Percentiles rank a stretch among this genome's conserved stretches.
Conservation (phyloP, 805 yeast species). For the Nakazawaea ernobii region DNA sequence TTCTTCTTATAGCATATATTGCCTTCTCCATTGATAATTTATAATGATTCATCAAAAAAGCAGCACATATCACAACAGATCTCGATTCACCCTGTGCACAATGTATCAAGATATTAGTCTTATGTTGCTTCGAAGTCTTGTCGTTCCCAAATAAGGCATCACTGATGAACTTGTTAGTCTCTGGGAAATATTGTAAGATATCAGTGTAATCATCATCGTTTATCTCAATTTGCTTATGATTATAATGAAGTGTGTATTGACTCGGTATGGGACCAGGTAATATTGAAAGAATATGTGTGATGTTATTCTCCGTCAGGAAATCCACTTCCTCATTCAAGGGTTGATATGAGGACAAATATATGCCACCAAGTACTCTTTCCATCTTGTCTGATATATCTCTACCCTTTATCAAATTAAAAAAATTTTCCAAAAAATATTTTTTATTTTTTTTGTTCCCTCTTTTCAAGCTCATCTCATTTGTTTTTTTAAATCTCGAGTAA, state of each 20-base stretch:
- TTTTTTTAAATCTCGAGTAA: background rate
- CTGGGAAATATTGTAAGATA: conserved; percentile 56
- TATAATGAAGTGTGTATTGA: conserved; percentile 40
- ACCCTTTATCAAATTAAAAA: too few species aligned
- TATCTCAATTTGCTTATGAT: conserved; percentile 55
- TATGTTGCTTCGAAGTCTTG: conserved; percentile 23
- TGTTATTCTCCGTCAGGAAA: conserved; percentile 42
- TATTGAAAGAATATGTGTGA: conserved; percentile 70
- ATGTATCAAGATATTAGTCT: conserved; percentile 42
- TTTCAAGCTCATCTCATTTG: background rate
- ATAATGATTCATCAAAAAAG: conserved; percentile 47
- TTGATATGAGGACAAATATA: conserved; percentile 68
- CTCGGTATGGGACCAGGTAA: conserved; percentile 57
- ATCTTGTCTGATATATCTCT: conserved; percentile 18
- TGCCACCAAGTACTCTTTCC: conserved; percentile 69
- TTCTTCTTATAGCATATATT: conserved; percentile 67
- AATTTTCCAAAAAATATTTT: background rate
- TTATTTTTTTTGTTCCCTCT: conserved; percentile 1
- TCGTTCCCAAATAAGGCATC: conserved; percentile 47
- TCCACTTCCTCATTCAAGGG: conserved; percentile 54
- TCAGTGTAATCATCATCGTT: conserved; percentile 70
- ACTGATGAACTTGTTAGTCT: conserved; percentile 62
- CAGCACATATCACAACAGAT: conserved; percentile 39
- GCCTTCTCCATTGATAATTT: conserved; percentile 56
- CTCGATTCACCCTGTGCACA: conserved; percentile 50